Conservation (phyloP, 352 stramenopile species). For the Pythium monospermum region DNA sequence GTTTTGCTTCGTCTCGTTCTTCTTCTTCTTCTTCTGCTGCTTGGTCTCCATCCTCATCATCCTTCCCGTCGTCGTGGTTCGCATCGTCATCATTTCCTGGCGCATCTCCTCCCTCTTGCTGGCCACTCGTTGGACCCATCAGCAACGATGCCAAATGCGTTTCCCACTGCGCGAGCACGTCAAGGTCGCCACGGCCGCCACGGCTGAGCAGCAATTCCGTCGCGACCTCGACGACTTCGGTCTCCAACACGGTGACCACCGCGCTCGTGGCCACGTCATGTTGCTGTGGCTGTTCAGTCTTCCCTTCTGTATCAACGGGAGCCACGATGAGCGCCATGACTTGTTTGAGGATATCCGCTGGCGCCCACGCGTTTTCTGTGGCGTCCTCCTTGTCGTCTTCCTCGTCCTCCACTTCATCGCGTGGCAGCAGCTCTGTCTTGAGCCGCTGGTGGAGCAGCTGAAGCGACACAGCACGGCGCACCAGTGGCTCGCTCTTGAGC, state of each 20-base stretch:
- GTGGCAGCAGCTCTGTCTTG: slow-evolving; percentile 40
- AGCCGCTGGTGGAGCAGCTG: slow-evolving; percentile 25
- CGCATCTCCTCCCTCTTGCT: background rate
- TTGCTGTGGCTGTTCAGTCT: background rate
- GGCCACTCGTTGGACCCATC: background rate
- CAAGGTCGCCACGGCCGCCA: slow-evolving; percentile 26
- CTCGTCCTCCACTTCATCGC: slow-evolving; percentile 13
- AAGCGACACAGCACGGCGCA: slow-evolving; percentile 34
- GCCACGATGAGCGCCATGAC: background rate
- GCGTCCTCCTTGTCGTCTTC: slow-evolving; percentile 11
- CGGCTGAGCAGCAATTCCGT: slow-evolving; percentile 64
- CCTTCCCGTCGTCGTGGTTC: background rate
- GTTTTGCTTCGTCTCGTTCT: no score
- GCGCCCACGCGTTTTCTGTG: background rate
- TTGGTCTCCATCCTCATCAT: background rate
- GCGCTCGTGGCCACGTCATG: background rate
- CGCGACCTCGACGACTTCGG: slow-evolving; percentile 58
- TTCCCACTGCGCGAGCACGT: slow-evolving; percentile 37
- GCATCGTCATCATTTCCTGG: background rate
- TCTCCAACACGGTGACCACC: slow-evolving; percentile 33
- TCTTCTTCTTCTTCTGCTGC: background rate
- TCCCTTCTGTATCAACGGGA: background rate
- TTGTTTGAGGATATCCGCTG: slow-evolving; percentile 6
- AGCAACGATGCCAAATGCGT: slow-evolving; percentile 25
- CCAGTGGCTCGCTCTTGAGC: slow-evolving; percentile 21